Evolutionary conservation across 2,329 filamentous ascomycete species (phyloP), one percentile per base, ranked within the genome.

Genomic region (Aspergillus intermedius): DNA sequence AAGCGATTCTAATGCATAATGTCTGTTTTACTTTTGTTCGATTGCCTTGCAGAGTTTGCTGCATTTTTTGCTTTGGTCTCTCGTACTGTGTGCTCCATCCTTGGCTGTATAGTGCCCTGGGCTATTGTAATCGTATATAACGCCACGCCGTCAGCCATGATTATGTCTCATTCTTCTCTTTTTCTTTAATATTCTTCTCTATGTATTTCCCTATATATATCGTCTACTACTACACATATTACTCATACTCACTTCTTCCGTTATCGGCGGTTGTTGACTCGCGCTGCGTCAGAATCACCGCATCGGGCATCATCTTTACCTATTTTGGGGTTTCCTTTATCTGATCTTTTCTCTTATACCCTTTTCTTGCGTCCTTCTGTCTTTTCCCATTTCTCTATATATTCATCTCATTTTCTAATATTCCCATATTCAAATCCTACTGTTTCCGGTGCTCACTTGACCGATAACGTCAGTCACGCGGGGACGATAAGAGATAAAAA

Each of bases 401-500:
- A 9, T 13, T 22, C n/a, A 12, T 22, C 15, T 40, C 9, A 19
- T 23, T 17, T 42, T 23, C 28, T 39, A 22, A 32, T 40, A 9
- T n/a, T 46, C 32, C n/a, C 35, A 15, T 46, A 13, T 42, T 32
- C 2, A 21, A 23, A 17, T 17, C 43, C 19, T 35, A 19, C 32
- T 42, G 25, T 13, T 25, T 45, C 40, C 46, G 34, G 2, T 35
- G 34, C 15, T 35, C 34, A 35, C 15, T 9, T 35, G 34, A 35
- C 34, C 34, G 37, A 40, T 19, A 40, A 40, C 37, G 37, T 40
- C 39, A 47, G 37, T 40, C 39, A 47, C 48, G 57, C 56, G 56
- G 58, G 54, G 53, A 56, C 54, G 54, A 57, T 58, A 40, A 40
- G 37, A 40, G 37, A 40, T 40, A 19, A 40, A 10, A 19, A 21